These are phyloP conservation scores for Apiospora saccharicola DNA, from an alignment of 2,329 filamentous ascomycete genomes.

Conservation along the genomic window DNA sequence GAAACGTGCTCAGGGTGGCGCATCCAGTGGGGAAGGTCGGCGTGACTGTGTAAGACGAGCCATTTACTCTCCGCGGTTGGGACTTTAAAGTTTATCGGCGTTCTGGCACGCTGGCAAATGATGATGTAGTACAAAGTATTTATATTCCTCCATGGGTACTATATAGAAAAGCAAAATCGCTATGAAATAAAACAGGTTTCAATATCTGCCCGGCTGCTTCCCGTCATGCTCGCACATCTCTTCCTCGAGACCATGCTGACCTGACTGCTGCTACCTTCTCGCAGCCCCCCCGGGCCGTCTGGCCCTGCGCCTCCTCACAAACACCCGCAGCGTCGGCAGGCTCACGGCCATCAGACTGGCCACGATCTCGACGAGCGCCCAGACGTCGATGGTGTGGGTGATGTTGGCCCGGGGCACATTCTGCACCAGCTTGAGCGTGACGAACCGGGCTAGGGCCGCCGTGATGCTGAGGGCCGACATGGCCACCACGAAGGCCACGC, in stretches of 20 bases:
- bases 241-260: not conserved
- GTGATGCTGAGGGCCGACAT: slow-evolving; percentile 37
- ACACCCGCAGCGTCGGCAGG: slow-evolving; percentile 34
- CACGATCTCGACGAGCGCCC: slow-evolving; percentile 38
- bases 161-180: no score
- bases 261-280: not conserved
- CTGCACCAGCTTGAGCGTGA: slow-evolving; percentile 33
- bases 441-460: slow-evolving; percentile 34
- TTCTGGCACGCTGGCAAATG: no score
- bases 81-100: no score
- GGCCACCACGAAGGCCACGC: slow-evolving; percentile 34
- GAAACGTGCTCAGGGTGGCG: no score
- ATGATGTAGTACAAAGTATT: no score
- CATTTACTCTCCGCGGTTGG: no score
- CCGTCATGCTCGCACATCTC: not conserved
- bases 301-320: slow-evolving; percentile 31
- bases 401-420: slow-evolving; percentile 35
- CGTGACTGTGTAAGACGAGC: no score
- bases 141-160: no score
- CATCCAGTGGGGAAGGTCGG: no score
- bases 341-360: slow-evolving; percentile 35
- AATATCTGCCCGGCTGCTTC: not conserved
- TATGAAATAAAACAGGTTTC: not conserved
- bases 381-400: slow-evolving; percentile 37
- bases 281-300: not conserved